phyloP scores from a whole-genome alignment of 306 rosid species.

The Biancaea sappan region DNA sequence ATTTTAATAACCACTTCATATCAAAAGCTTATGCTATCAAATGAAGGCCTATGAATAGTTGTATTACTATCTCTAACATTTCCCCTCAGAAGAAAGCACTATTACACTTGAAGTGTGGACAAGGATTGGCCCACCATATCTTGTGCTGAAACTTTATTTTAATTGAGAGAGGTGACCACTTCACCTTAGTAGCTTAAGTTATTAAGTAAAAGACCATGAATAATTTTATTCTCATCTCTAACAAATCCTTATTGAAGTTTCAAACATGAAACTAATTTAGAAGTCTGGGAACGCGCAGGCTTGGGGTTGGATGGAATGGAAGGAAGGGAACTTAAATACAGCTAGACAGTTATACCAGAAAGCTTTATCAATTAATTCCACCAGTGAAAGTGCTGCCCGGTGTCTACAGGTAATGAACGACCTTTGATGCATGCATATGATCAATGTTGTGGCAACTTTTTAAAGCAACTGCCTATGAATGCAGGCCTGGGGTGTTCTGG shows the following conservation, averaged over 20 bases:
- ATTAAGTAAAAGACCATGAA: no score
- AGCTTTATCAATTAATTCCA: slow-evolving; percentile 59
- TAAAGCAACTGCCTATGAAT: not conserved
- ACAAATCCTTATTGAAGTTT: not conserved
- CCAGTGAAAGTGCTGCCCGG: slow-evolving; percentile 88
- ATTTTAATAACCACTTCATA: no score
- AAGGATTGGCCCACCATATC: no score
- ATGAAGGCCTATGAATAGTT: no score
- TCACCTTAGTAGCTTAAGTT: no score
- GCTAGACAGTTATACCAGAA: slow-evolving; percentile 85
- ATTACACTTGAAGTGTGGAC: no score
- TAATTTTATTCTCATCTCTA: no score
- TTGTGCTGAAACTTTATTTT: no score
- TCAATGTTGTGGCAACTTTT: slow-evolving; percentile 11
- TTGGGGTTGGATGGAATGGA: slow-evolving; percentile 99
- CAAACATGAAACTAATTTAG: slow-evolving; percentile 1
- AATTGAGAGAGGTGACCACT: no score
- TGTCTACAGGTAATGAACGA: slow-evolving; percentile 82
- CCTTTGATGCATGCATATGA: not conserved
- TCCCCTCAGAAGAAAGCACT: no score
- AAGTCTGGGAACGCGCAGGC: slow-evolving; percentile 63
- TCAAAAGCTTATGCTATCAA: no score
- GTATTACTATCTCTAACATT: no score
- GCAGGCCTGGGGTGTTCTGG: slow-evolving; percentile 99
- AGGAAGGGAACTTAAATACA: slow-evolving; percentile 78